Evolutionary conservation across 176 grass and related monocot genomes (phyloP).

Genomic region (Triticum aestivum): IWGSC_CS_RefSeq_v2.1 NC_057797.1:204117902-204118401

Average conservation of each 20-base stretch:
- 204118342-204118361: neutral
- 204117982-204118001: conserved; percentile 7
- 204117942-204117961: neutral
- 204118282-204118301: conserved; percentile 10
- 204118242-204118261: neutral
- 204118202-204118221: too few species aligned
- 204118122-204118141: too few species aligned
- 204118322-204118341: conserved; percentile 16
- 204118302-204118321: conserved; percentile 9
- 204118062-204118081: too few species aligned
- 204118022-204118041: neutral
- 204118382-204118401: neutral
- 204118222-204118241: neutral
- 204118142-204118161: too few species aligned
- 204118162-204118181: too few species aligned
- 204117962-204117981: neutral
- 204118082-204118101: too few species aligned
- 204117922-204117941: neutral
- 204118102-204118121: too few species aligned
- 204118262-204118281: neutral
- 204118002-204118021: neutral
- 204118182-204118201: too few species aligned
- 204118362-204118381: neutral
- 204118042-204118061: neutral
- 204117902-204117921: neutral